phyloP scores from a whole-genome alignment of 2,329 filamentous ascomycete genomes.

The Epichloe aotearoae region DNA sequence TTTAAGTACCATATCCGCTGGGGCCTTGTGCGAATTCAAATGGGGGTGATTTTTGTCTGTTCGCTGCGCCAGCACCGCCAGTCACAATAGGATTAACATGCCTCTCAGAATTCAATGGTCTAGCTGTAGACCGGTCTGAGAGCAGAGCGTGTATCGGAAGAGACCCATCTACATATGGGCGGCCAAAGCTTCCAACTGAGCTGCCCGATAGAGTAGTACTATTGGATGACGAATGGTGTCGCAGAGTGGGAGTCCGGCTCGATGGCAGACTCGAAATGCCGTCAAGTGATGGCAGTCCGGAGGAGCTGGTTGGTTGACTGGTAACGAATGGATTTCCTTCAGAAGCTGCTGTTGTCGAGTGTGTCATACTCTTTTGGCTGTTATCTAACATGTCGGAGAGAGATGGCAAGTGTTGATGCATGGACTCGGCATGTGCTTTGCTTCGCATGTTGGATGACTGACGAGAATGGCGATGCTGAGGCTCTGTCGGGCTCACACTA shows the following conservation, averaged over 20 bases:
- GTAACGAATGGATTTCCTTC: slow-evolving; percentile 3
- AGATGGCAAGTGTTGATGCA: slow-evolving; percentile 29
- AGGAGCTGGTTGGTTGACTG: neutral
- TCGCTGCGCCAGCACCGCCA: slow-evolving; percentile 11
- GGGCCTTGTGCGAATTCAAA: slow-evolving; percentile 13
- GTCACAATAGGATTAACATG: slow-evolving; percentile 5
- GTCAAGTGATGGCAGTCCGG: slow-evolving; percentile 13
- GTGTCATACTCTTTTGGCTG: slow-evolving; percentile 11
- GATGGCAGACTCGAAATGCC: slow-evolving; percentile 16
- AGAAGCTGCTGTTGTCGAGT: slow-evolving; percentile 6
- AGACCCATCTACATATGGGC: slow-evolving; percentile 35
- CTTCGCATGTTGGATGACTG: slow-evolving; percentile 17
- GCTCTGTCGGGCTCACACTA: slow-evolving; percentile 13
- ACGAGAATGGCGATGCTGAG: slow-evolving; percentile 14
- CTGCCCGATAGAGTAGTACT: slow-evolving; percentile 29
- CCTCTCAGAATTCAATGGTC: slow-evolving; percentile 7
- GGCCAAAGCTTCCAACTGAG: slow-evolving; percentile 21
- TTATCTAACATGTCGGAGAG: slow-evolving; percentile 35
- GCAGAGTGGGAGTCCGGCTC: slow-evolving; percentile 24
- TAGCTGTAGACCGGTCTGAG: slow-evolving; percentile 23
- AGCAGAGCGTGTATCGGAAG: slow-evolving; percentile 42
- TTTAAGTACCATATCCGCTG: slow-evolving; percentile 23
- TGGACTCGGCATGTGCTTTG: slow-evolving; percentile 10
- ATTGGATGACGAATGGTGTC: slow-evolving; percentile 31
- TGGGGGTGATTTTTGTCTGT: slow-evolving; percentile 10